Base-by-base conservation (phyloP, 202 grass and related monocot genomes). In the Zizania palustris region DNA sequence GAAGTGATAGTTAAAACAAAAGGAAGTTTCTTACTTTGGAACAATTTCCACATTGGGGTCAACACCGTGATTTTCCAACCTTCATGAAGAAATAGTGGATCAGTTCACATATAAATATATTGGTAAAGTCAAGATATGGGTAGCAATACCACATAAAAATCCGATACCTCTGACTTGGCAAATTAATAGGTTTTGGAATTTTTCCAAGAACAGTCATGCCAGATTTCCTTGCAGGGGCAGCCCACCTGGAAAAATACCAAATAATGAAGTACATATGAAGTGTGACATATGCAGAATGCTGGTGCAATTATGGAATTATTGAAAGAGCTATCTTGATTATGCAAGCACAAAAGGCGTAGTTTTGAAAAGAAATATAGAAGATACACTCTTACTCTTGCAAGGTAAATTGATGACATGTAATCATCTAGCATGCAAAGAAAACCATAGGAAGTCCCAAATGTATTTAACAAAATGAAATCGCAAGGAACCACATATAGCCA, bases 161-260 rank as follows among this genome's bases (percentile, higher is more conserved):
- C 1, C 21, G 19, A 76, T 95, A 99, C 96, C 89, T 99, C 79
- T 95, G 91, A 72, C 96, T 99, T 21, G 96, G 96, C 64, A 99
- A 82, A 86, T 99, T 99, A 75, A 99, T 90, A 1, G 96, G 96
- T 83, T 99, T 99, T 69, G 96, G 96, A 21, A 99, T 90, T 90
- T 95, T 99, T 44, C 96, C 96, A 55, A 99, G 85, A 81, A 99
- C 92, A 61, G 92, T 99, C 91, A 99, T 95, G 77, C 96, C 96
- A 66, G 96, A 95, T 84, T 99, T 99, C 64, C 96, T 86, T 72
- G 80, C 11, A 76, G 92, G 67, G 67, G 87, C 83, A 85, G 77
- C 89, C 96, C 91, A 95, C 89, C 96, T 99, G 82, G 43, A 80
- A 73, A 73, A 83, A 83, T 13, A 86, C 4, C 7, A 71, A 71